Percentiles rank a stretch among this genome's conserved stretches.
phyloP scores from a whole-genome alignment of 495 filamentous ascomycete genomes.

The Pseudevernia furfuracea region DNA sequence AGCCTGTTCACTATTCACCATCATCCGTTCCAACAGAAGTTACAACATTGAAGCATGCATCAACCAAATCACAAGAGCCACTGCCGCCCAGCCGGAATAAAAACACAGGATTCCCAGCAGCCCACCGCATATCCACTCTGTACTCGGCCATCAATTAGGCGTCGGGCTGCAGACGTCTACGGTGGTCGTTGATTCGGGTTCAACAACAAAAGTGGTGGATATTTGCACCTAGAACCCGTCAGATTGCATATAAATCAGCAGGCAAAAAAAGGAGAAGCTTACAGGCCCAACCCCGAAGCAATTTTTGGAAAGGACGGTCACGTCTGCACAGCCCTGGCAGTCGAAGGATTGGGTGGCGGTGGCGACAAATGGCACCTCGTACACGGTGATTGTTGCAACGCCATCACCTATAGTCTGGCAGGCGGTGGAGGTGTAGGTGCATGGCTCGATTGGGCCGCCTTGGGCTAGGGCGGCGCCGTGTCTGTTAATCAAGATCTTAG shows the following conservation, averaged over 20 bases:
- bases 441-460: slow-evolving; percentile 2
- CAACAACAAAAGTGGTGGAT: slow-evolving; percentile 1
- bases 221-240: not conserved
- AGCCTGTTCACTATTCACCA: too few species aligned
- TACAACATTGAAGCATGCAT: too few species aligned
- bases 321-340: slow-evolving; percentile 5
- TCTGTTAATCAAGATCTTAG: not conserved
- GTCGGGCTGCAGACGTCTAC: slow-evolving; percentile 17
- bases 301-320: not conserved
- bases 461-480: slow-evolving; percentile 4
- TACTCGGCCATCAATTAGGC: not conserved
- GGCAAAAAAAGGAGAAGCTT: not conserved
- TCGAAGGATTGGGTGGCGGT: slow-evolving; percentile 8
- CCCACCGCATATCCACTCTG: not conserved
- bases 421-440: slow-evolving; percentile 8
- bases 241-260: not conserved
- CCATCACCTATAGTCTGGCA: not conserved
- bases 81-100: not conserved
- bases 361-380: slow-evolving; percentile 9
- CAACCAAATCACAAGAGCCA: not conserved
- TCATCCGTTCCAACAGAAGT: too few species aligned
- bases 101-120: not conserved
- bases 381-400: slow-evolving; percentile 15
- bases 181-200: not conserved
- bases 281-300: not conserved